Evolutionary conservation across 805 yeast species (phyloP).

Genomic region (Pichia cephalocereana): DNA sequence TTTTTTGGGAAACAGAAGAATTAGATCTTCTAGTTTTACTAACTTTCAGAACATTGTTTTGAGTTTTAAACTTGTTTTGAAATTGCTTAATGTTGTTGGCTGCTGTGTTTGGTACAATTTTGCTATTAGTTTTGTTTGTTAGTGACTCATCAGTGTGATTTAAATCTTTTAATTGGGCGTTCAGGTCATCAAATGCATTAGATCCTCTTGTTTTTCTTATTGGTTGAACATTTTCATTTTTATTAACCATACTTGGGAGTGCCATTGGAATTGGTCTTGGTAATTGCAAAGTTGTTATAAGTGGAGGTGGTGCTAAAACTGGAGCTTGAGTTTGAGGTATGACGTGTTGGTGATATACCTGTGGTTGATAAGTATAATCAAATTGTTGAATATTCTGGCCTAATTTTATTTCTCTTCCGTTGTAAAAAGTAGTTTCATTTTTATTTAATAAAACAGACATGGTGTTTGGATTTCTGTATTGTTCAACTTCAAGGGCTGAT

Average conservation of each 20-base stretch:
- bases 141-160: not conserved
- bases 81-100: not conserved
- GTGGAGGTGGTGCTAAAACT: not conserved
- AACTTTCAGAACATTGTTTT: not conserved
- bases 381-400: not conserved
- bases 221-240: not conserved
- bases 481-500: constrained; percentile 5
- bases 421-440: constrained; percentile 5
- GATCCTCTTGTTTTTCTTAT: not conserved
- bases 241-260: not conserved
- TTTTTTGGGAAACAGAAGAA: constrained; percentile 5
- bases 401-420: constrained; percentile 3
- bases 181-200: constrained; percentile 4
- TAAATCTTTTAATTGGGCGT: not conserved
- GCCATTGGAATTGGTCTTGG: not conserved
- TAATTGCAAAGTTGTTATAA: too few species aligned
- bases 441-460: constrained; percentile 5
- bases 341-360: not conserved
- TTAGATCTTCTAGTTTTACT: constrained; percentile 5
- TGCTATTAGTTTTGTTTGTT: not conserved
- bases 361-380: not conserved
- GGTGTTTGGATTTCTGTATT: constrained; percentile 4
- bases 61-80: constrained; percentile 2
- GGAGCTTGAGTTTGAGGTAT: not conserved
- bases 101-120: not conserved